A percentile compares a stretch with the other conserved stretches of the same genome.
Evolutionary conservation across 805 yeast genomes (phyloP).

Genomic region (Schwanniomyces sp.): DNA sequence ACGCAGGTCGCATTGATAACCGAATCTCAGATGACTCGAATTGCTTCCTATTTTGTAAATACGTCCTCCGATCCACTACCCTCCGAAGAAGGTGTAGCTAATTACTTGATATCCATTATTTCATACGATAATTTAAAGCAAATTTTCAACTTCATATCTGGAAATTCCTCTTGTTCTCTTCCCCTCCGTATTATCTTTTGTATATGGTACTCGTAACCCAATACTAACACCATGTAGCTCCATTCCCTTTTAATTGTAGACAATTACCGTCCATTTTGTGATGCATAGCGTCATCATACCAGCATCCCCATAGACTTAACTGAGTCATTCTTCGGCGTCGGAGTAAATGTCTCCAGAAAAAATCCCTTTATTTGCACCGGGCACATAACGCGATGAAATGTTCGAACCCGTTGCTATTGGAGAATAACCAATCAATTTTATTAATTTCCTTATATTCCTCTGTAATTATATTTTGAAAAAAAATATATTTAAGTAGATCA

Average conservation of each 20-base stretch:
- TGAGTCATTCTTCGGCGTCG: conserved; percentile 1
- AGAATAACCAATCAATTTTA: background rate
- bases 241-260: background rate
- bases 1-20: background rate
- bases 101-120: too few species aligned
- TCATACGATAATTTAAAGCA: too few species aligned
- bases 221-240: background rate
- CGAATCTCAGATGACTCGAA: background rate
- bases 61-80: background rate
- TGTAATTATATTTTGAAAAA: background rate
- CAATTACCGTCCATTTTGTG: background rate
- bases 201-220: background rate
- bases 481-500: background rate
- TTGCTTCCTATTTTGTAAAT: background rate
- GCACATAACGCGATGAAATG: background rate
- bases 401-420: background rate
- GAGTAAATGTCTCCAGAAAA: conserved; percentile 1
- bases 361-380: background rate
- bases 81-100: background rate
- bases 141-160: background rate
- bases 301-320: background rate
- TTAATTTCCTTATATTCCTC: background rate
- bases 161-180: background rate
- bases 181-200: background rate
- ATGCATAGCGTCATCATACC: background rate